These are phyloP conservation scores for Asterophora lycoperdoides DNA, from an alignment of 768 basidiomycete genomes.

Conservation along the genomic window DNA sequence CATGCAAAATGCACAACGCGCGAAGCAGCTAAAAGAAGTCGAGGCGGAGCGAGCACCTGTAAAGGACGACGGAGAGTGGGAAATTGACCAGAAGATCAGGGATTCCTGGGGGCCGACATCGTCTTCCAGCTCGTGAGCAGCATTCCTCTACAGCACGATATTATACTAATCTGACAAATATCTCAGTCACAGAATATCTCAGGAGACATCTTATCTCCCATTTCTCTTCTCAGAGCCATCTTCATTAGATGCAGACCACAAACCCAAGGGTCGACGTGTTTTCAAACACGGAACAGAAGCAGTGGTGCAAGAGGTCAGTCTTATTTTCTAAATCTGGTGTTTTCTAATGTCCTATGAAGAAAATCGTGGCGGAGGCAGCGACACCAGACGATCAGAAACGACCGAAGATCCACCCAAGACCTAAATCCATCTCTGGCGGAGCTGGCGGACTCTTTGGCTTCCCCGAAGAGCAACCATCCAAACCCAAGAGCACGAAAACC, in stretches of 20 bases:
- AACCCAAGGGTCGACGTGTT: constrained; percentile 46
- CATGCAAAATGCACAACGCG: constrained; percentile 67
- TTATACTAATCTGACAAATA: neutral
- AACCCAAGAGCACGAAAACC: constrained; percentile 31
- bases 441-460: constrained; percentile 21
- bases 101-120: constrained; percentile 45
- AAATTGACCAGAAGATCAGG: constrained; percentile 47
- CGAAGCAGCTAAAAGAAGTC: constrained; percentile 46
- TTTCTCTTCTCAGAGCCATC: constrained; percentile 48
- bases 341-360: constrained; percentile 17
- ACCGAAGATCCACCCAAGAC: constrained; percentile 16
- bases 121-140: constrained; percentile 19
- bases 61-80: constrained; percentile 64
- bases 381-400: constrained; percentile 5
- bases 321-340: neutral
- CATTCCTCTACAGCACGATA: constrained; percentile 1
- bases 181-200: constrained; percentile 31
- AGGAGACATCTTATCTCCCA: constrained; percentile 64
- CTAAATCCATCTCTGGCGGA: constrained; percentile 23
- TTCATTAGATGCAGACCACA: constrained; percentile 17
- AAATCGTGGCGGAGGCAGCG: constrained; percentile 6
- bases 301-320: constrained; percentile 25
- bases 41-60: constrained; percentile 51
- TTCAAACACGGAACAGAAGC: constrained; percentile 49
- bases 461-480: constrained; percentile 19